Conservation (phyloP, 805 yeast genomes). For the Limtongia smithiae region DNA sequence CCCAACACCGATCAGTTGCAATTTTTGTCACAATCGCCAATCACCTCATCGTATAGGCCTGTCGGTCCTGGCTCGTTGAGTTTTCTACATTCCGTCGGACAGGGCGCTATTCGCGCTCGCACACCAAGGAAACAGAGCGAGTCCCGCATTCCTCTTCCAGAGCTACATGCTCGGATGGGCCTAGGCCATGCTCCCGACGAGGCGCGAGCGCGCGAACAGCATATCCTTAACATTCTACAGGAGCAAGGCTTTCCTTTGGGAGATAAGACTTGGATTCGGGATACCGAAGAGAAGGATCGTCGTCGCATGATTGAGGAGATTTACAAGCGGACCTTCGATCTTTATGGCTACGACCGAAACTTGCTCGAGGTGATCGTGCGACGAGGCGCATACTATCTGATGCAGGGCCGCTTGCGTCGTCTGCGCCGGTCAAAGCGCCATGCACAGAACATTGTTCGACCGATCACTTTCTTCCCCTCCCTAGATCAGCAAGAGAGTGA, state of each 20-base stretch:
- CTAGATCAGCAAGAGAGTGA: no score
- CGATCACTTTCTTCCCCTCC: no score
- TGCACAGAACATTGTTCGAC: not conserved
- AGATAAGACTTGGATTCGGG: constrained; percentile 79
- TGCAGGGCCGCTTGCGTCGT: constrained; percentile 73
- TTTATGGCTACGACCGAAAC: constrained; percentile 52
- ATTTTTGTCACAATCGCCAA: no score
- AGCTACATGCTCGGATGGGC: constrained; percentile 41
- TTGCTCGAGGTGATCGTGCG: constrained; percentile 69
- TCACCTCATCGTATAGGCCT: no score
- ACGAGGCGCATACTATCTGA: constrained; percentile 73
- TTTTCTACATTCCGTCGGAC: not conserved
- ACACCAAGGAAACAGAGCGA: constrained; percentile 35
- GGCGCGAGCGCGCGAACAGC: constrained; percentile 40
- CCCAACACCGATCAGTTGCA: not conserved
- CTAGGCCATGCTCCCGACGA: constrained; percentile 38
- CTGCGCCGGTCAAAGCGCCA: constrained; percentile 42
- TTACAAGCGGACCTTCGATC: constrained; percentile 44
- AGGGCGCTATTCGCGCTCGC: not conserved
- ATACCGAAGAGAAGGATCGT: constrained; percentile 57
- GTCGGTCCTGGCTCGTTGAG: not conserved
- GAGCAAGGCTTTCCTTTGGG: constrained; percentile 72
- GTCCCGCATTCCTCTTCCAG: constrained; percentile 39
- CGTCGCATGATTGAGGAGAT: constrained; percentile 48
- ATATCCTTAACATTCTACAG: constrained; percentile 38